phyloP scores from a whole-genome alignment of 129 eudicot species.

The Scalesia atractyloides region DNA sequence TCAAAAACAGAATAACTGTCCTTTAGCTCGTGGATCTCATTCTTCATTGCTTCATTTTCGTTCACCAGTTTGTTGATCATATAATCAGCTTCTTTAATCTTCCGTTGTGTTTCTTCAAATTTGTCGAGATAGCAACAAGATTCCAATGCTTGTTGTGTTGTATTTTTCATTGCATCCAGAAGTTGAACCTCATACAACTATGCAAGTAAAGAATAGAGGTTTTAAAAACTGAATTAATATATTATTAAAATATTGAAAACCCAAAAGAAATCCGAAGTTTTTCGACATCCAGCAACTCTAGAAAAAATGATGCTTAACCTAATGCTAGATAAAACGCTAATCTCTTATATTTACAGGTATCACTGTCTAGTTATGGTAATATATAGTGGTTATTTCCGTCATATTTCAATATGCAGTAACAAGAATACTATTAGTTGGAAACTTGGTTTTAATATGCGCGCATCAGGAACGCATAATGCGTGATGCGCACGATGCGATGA shows the following conservation, averaged over 20 bases:
- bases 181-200: slow-evolving; percentile 67
- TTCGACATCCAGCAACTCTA: too few species aligned
- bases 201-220: neutral
- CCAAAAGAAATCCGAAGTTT: too few species aligned
- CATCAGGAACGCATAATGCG: too few species aligned
- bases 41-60: slow-evolving; percentile 37
- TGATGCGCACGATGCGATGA: too few species aligned
- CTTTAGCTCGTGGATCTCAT: slow-evolving; percentile 8
- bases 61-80: slow-evolving; percentile 58
- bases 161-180: slow-evolving; percentile 45
- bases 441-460: too few species aligned
- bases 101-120: slow-evolving; percentile 62
- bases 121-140: slow-evolving; percentile 63
- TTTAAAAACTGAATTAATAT: too few species aligned
- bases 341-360: too few species aligned
- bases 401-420: neutral
- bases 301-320: too few species aligned
- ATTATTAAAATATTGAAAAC: too few species aligned
- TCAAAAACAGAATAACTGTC: neutral
- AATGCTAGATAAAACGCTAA: too few species aligned
- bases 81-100: slow-evolving; percentile 61
- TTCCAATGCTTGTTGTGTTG: slow-evolving; percentile 60
- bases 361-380: neutral
- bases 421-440: neutral
- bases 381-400: neutral